Conservation (phyloP, 1,284 basidiomycete genomes). For the Papiliotrema laurentii region DNA sequence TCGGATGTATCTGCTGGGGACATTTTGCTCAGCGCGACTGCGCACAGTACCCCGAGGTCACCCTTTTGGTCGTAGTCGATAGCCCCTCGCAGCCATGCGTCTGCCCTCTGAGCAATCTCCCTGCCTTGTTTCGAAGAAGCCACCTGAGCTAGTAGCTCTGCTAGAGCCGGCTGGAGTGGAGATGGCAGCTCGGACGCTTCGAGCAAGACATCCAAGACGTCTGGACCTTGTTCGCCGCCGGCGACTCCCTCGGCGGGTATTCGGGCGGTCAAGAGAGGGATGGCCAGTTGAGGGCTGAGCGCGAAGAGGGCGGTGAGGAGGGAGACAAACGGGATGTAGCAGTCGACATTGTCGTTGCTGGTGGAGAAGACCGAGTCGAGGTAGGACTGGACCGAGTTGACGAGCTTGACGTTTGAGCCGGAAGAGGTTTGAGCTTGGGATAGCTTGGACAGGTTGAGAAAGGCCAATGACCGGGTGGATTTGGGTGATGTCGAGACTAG, state of each 20-base stretch:
- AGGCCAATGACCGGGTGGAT: constrained; percentile 18
- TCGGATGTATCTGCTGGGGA: constrained; percentile 50
- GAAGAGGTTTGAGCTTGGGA: neutral
- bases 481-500: constrained; percentile 17
- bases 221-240: constrained; percentile 1
- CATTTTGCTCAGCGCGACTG: constrained; percentile 72
- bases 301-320: constrained; percentile 31
- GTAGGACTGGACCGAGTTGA: constrained; percentile 8
- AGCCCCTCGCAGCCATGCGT: constrained; percentile 38
- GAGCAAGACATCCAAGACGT: constrained; percentile 32
- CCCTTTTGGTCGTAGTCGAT: constrained; percentile 41
- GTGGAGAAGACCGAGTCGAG: constrained; percentile 9
- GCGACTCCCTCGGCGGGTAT: neutral
- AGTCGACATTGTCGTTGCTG: constrained; percentile 5
- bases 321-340: constrained; percentile 16
- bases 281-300: constrained; percentile 17
- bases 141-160: constrained; percentile 67
- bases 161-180: constrained; percentile 52
- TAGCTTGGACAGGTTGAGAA: constrained; percentile 22
- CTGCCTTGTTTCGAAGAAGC: constrained; percentile 67
- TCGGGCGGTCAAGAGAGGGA: constrained; percentile 25
- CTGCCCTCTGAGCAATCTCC: constrained; percentile 54
- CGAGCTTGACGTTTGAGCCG: neutral
- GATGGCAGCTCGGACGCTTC: constrained; percentile 40
- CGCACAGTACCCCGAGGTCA: constrained; percentile 59